These are phyloP conservation scores for Garcileccinum viscosum DNA, from an alignment of 1,284 basidiomycete genomes.

Conservation along the genomic window DNA sequence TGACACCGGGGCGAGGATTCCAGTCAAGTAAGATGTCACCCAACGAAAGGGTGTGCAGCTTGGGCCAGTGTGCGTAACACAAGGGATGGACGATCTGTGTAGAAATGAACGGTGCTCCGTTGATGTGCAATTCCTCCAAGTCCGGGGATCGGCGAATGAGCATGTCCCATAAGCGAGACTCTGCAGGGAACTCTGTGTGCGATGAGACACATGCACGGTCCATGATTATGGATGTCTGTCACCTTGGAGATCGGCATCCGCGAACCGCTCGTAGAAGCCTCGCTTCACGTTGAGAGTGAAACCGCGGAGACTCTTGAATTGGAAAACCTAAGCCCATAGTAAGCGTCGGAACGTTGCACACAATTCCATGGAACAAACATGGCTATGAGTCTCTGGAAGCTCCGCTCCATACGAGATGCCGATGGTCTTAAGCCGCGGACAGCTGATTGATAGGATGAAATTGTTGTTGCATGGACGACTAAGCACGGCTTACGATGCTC, in stretches of 20 bases:
- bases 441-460: conserved; percentile 46
- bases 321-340: conserved; percentile 56
- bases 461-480: background rate
- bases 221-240: conserved; percentile 22
- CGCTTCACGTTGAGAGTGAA: conserved; percentile 65
- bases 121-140: conserved; percentile 64
- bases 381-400: conserved; percentile 59
- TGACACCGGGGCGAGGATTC: conserved; percentile 44
- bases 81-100: conserved; percentile 46
- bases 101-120: conserved; percentile 59
- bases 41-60: conserved; percentile 58
- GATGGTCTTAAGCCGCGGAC: conserved; percentile 64
- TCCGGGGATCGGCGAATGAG: conserved; percentile 64
- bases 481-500: conserved; percentile 56
- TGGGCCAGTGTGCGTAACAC: conserved; percentile 63
- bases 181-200: conserved; percentile 30
- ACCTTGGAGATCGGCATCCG: conserved; percentile 63
- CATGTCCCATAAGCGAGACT: conserved; percentile 67
- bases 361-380: conserved; percentile 50
- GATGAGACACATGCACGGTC: conserved; percentile 7
- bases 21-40: conserved; percentile 70
- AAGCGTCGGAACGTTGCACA: conserved; percentile 5
- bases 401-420: conserved; percentile 66
- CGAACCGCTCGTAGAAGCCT: conserved; percentile 65
- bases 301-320: conserved; percentile 63